Evolutionary conservation across 1,284 basidiomycete species (phyloP), one percentile per base, ranked within the genome.

Genomic region (Tetrapyrgos nigripes): DNA sequence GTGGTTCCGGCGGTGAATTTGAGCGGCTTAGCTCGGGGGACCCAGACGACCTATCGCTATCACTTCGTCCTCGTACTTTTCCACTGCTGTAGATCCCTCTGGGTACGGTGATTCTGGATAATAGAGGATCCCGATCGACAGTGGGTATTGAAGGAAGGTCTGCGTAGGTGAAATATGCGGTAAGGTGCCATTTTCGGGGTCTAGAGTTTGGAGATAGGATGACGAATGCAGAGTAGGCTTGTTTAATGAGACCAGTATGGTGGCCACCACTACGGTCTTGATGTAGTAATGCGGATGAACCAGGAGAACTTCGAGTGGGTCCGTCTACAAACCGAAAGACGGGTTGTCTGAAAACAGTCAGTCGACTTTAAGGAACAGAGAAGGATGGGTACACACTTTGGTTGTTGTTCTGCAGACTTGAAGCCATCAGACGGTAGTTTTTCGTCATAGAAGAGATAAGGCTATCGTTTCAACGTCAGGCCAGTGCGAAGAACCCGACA

Each of bases 381-480:
- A 45, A 59, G 27, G 28, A 55, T 43, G 47, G 29, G 31, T 35
- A 62, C 77, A 63, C 64, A 83, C 82, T 79, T 76, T 61, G 71
- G 71, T 57, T 71, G 64, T 58, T 74, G 71, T 62, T 76, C 74
- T 50, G 65, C 72, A 40, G 72, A 67, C 50, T 75, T 75, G 51
- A 71, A 67, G 28, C 68, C 59, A 43, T 84, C 81, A 55, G 76
- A 77, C 33, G 79, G 78, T 54, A 83, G 66, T 64, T 83, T 85
- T 67, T 87, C 84, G 65, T 88, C 86, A 68, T 88, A 87, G 70
- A 87, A 87, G 35, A 88, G 75, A 70, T 87, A 88, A 3, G 86
- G 86, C 83, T 85, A 46, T 31, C 43, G n/a, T 21, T 23, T 35
- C 44, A 57, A 53, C 47, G 35, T 55, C 11, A 53, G 49, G 57